Base-by-base conservation (phyloP, 805 yeast species). In the Nakazawaea holstii region DNA sequence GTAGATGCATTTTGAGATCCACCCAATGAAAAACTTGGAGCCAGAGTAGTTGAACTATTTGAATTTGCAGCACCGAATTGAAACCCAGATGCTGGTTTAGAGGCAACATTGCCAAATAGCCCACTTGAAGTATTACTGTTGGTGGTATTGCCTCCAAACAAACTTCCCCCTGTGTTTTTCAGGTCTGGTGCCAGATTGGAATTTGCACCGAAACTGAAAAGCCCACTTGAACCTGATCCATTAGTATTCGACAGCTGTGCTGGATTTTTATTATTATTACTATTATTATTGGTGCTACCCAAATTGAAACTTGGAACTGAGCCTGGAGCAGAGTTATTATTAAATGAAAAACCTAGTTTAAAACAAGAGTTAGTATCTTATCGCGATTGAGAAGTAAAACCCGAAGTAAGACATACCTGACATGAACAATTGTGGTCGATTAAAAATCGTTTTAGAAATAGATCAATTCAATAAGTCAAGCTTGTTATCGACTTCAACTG, bases 91-190 rank as follows among this genome's bases (percentile, higher is more conserved):
- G 50, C 11, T 10, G 45, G 35, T 35, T 28, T 24, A 3, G 39
- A 41, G 8, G 46, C 48, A 28, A 39, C 31, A n/a, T 29, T 31
- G 30, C 36, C 36, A 33, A 33, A 33, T 14, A 49, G 47, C 7
- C 52, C 50, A 2, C 26, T 39, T 39, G 31, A 32, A 29, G 33
- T 33, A 20, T 24, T 27, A 13, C 39, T 17, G 49, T 31, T 38
- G 48, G 29, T 40, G 32, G n/a, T 30, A 30, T n/a, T 30, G n/a
- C 24, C 24, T 20, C 24, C 24, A 5, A 20, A 20, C 24, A 20
- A 20, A 20, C 24, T 20, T 20, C 24, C 24, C 24, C 24, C 24
- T 20, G 24, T 20, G 24, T 20, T 20, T 5, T 39, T 29, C 36
- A 31, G 36, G 9, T 35, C 44, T 27, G 28, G 10, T 37, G 28